Evolutionary conservation across 1,284 basidiomycete species (phyloP).

Genomic region (Trichosporon faecale): DNA sequence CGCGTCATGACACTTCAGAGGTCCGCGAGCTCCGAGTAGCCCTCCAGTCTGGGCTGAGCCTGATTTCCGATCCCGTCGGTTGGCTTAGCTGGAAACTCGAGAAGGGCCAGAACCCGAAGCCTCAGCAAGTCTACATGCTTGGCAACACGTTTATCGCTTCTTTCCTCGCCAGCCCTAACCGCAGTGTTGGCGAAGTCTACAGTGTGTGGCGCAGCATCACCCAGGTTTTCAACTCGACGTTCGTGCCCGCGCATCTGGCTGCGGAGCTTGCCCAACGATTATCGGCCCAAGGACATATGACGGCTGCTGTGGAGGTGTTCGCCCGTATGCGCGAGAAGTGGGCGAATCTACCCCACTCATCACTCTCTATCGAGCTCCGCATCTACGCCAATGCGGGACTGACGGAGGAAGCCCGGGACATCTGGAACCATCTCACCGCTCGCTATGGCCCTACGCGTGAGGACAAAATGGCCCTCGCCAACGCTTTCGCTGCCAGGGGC

Average conservation of each 20-base stretch:
- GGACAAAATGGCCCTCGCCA: conserved; percentile 13
- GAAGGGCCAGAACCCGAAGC: neutral
- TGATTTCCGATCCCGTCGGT: conserved; percentile 10
- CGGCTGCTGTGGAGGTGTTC: conserved; percentile 16
- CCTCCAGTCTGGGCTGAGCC: conserved; percentile 10
- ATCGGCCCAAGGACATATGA: neutral
- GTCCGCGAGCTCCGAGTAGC: neutral
- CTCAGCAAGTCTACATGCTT: neutral
- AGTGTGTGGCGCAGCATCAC: conserved; percentile 12
- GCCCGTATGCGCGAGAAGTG: conserved; percentile 12
- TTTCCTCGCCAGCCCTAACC: neutral
- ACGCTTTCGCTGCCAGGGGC: conserved; percentile 12
- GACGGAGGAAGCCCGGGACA: neutral
- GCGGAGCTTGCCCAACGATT: conserved; percentile 17
- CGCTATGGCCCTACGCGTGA: conserved; percentile 13
- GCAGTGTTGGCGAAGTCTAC: conserved; percentile 12
- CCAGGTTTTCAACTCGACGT: conserved; percentile 17
- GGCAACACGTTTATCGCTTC: conserved; percentile 8
- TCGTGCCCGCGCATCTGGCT: conserved; percentile 9
- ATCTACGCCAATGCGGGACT: conserved; percentile 17
- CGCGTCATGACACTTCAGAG: neutral
- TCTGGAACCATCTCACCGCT: conserved; percentile 16
- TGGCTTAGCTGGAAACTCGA: conserved; percentile 13
- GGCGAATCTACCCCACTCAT: conserved; percentile 15
- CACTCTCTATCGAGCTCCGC: conserved; percentile 20